Conservation (phyloP, 331 rosid species). For the Pyracantha coccinea region DNA sequence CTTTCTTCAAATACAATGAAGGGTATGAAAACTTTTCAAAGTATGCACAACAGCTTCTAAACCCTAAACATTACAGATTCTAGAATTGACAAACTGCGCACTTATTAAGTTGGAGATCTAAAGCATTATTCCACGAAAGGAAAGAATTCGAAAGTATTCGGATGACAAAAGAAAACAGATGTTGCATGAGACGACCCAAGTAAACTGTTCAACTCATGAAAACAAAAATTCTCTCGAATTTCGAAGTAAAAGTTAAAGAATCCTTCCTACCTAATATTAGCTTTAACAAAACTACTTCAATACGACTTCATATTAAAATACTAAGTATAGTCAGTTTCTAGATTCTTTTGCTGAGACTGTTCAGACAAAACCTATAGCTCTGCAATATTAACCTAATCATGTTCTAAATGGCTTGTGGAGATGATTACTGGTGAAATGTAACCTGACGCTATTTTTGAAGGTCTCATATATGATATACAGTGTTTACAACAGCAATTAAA, state of each 20-base stretch:
- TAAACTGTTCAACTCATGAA: conserved; percentile 21
- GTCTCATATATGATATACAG: too few species aligned
- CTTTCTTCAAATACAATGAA: not conserved
- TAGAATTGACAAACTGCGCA: not conserved
- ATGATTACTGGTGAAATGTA: too few species aligned
- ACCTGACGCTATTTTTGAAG: too few species aligned
- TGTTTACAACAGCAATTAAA: too few species aligned
- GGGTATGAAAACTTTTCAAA: not conserved
- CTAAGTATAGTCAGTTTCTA: conserved; percentile 3
- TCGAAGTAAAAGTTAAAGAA: conserved; percentile 41
- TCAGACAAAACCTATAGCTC: not conserved
- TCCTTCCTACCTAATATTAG: conserved; percentile 35
- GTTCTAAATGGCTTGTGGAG: too few species aligned
- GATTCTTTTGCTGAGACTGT: not conserved
- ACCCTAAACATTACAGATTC: too few species aligned
- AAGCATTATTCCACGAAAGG: not conserved
- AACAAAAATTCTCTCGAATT: conserved; percentile 48
- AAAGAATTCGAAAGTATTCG: conserved; percentile 18
- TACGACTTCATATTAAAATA: conserved; percentile 20
- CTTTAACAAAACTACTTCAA: conserved; percentile 10
- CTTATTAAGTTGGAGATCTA: conserved; percentile 4
- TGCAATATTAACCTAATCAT: not conserved
- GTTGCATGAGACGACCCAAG: conserved; percentile 19
- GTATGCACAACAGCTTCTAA: not conserved
- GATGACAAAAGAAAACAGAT: conserved; percentile 19